Evolutionary conservation across 2,329 filamentous ascomycete genomes (phyloP), one percentile per base, ranked within the genome.

Genomic region (Aureobasidium melanogenum): DNA sequence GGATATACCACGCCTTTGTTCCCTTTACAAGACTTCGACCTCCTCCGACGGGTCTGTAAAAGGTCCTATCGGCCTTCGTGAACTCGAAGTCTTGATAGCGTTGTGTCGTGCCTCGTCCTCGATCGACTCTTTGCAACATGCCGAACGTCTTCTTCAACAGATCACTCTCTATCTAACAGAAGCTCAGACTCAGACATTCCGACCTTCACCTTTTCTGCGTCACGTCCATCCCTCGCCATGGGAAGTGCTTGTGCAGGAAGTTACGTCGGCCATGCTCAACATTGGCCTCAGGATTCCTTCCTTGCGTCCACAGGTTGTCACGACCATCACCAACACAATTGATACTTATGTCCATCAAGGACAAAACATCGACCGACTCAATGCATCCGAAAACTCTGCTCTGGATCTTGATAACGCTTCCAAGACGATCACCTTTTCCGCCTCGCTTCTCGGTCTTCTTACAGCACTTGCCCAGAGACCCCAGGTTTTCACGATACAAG

Each of bases 391-490:
- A 7, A 24, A 32, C 4, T 39, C 41, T 15, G 3, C 28, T 26
- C n/a, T 47, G 19, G 82, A 84, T 60, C 74, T 87, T 14, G 85
- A 75, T 61, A 67, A 72, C 38, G 76, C 74, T 19, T 69, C 71
- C 17, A 72, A 88, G 60, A 30, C 84, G 88, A 61, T 63, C 22
- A 90, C 88, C 19, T 84, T 96, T 65, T 84, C 88, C 7, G 84
- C 96, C 51, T 93, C 93, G 0, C 78, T 99, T n/a, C 76, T 96
- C 26, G 95, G 94, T 0, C 97, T 99, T 70, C 76, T 99, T 57
- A 85, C 93, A 69, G 92, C 91, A 24, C 87, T 88, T 4, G 86
- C 91, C 3, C 84, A 85, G 6, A 85, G 92, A 70, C 84, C 87
- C 10, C 83, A 87, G 64, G 93, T 97, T 68, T 99, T 92, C 91